Evolutionary conservation across 1,139 yeast species (phyloP).

Genomic region (Tardiomyces blankii): DNA sequence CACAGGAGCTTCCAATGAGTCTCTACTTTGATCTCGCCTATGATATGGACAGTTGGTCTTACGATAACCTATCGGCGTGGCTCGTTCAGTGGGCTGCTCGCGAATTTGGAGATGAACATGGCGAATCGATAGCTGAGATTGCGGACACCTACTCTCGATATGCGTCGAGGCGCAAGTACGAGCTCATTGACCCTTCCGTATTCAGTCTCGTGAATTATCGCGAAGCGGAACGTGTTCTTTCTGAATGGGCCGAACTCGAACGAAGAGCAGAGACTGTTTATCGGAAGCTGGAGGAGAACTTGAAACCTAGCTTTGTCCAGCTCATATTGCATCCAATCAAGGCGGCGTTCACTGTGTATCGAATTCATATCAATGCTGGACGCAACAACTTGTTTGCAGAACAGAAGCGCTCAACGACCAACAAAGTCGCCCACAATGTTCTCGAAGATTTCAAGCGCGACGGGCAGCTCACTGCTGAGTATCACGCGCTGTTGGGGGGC

Average conservation of each 20-base stretch:
- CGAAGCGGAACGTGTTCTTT: conserved; percentile 10
- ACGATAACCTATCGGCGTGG: conserved; percentile 9
- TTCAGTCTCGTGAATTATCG: conserved; percentile 9
- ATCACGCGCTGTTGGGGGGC: conserved; percentile 10
- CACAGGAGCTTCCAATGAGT: conserved; percentile 12
- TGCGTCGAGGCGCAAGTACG: conserved; percentile 13
- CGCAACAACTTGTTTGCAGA: conserved; percentile 9
- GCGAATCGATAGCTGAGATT: conserved; percentile 10
- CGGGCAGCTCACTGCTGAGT: conserved; percentile 7
- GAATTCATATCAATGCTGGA: conserved; percentile 9
- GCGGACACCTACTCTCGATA: conserved; percentile 6
- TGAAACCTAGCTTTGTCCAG: conserved; percentile 8
- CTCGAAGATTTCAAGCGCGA: conserved; percentile 8
- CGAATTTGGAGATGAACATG: conserved; percentile 8
- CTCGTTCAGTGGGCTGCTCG: conserved; percentile 8
- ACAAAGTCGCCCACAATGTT: conserved; percentile 7
- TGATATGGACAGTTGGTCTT: conserved; percentile 10
- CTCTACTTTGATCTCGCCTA: conserved; percentile 12
- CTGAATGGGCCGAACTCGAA: conserved; percentile 7
- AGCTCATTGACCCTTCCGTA: conserved; percentile 8
- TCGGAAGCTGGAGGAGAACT: conserved; percentile 1
- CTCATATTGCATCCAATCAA: conserved; percentile 11
- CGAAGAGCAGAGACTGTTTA: not conserved
- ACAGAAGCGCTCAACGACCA: conserved; percentile 10
- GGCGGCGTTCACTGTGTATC: conserved; percentile 9